phyloP scores from a whole-genome alignment of 768 basidiomycete species.

The Suillus placidus region DNA sequence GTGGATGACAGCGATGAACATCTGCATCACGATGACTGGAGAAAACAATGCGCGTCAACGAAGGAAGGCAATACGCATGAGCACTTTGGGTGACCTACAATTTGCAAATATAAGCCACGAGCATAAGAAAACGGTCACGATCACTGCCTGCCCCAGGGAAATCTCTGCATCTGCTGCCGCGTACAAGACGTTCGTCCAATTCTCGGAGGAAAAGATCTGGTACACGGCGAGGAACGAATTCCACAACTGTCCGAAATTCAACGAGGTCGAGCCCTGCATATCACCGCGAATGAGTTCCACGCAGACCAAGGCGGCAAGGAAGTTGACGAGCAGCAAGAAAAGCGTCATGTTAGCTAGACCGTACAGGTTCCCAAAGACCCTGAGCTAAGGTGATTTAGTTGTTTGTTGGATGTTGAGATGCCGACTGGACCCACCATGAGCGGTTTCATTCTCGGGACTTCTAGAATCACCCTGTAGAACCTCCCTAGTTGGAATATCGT shows the following conservation, averaged over 20 bases:
- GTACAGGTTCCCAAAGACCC: slow-evolving; percentile 90
- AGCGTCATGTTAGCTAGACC: slow-evolving; percentile 90
- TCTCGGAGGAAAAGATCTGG: slow-evolving; percentile 90
- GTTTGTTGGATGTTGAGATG: slow-evolving; percentile 7
- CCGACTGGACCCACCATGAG: slow-evolving; percentile 59
- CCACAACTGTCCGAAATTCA: slow-evolving; percentile 83
- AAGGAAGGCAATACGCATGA: slow-evolving; percentile 1
- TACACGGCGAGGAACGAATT: slow-evolving; percentile 88
- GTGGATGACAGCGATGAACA: slow-evolving; percentile 98
- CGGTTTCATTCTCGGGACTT: slow-evolving; percentile 87
- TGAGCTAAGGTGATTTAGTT: slow-evolving; percentile 50
- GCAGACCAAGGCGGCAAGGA: slow-evolving; percentile 79
- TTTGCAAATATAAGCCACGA: slow-evolving; percentile 92
- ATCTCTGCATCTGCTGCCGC: slow-evolving; percentile 61
- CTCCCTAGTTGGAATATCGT: slow-evolving; percentile 83
- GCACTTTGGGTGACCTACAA: slow-evolving; percentile 53
- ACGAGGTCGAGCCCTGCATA: slow-evolving; percentile 48
- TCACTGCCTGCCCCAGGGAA: slow-evolving; percentile 64
- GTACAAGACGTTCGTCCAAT: slow-evolving; percentile 86
- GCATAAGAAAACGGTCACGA: slow-evolving; percentile 72
- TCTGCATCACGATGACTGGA: slow-evolving; percentile 85
- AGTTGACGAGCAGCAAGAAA: slow-evolving; percentile 88
- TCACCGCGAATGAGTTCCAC: slow-evolving; percentile 89
- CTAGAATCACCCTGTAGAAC: slow-evolving; percentile 92
- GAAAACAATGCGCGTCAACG: slow-evolving; percentile 4